Base-by-base conservation (phyloP, 306 rosid species). In the Inga laurina region DNA sequence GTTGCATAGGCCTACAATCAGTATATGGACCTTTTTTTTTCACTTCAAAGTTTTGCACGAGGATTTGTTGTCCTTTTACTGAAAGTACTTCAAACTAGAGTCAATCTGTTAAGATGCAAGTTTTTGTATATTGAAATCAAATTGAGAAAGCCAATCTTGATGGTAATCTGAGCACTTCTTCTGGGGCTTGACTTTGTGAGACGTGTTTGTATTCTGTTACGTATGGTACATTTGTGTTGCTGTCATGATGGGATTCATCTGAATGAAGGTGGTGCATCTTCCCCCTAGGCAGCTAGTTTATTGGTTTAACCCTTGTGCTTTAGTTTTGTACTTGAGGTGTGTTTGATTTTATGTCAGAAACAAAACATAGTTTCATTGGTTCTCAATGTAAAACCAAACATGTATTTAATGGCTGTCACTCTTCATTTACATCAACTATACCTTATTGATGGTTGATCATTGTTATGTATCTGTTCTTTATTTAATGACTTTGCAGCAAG, bases 401-500 rank as follows among this genome's bases (percentile, higher is more conserved):
- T n/a, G 30, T 21, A 21, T 56, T 56, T 56, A 57, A 9, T 57
- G 24, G 4, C 30, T 57, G 13, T 57, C 24, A 21, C 64, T n/a
- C 13, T 57, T 59, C 22, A 62, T 62, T 27, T 11, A 65, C 70
- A 14, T 41, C 9, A 76, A 4, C 37, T 14, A 14, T 39, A 14
- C n/a, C 34, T 13, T 8, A 35, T 21, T 22, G 45, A 14, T 41
- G 19, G 21, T 19, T 34, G 52, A 16, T 39, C 8, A 59, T 39
- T 24, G 52, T n/a, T 59, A 7, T 22, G 71, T 37, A 61, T 77
- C 27, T 21, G 66, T 14, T 76, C 27, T 67, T 43, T 43, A 59
- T 59, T 73, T 78, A 44, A 43, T 74, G 57, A 76, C 66, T 37
- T 52, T 81, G 80, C 77, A 81, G 82, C 82, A 0, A 75, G 85